Evolutionary conservation across 108 stramenopile species (phyloP).

Genomic region (Thalassiosira profunda): DNA sequence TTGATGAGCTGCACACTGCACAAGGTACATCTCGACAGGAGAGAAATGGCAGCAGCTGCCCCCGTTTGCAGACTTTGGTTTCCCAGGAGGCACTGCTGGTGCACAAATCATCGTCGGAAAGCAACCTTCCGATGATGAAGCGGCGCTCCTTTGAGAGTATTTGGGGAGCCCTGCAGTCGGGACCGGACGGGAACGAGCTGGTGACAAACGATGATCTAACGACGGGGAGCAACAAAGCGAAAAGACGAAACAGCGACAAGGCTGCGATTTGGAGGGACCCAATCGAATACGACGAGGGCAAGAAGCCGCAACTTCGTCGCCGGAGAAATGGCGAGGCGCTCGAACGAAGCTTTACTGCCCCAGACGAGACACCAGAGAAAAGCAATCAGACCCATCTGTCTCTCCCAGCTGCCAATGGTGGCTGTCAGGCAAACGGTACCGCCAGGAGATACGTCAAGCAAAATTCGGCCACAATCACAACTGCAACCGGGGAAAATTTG

Average conservation of each 20-base stretch:
- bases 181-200: constrained; percentile 44
- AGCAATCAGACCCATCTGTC: background rate
- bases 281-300: background rate
- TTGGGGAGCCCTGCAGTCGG: constrained; percentile 19
- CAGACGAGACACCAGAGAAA: constrained; percentile 2
- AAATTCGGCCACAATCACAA: constrained; percentile 2
- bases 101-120: background rate
- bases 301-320: background rate
- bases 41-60: background rate
- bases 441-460: background rate
- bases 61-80: background rate
- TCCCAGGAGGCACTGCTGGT: background rate
- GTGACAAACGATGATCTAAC: too few species aligned
- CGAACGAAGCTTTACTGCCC: constrained; percentile 5
- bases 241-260: background rate
- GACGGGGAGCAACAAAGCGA: background rate
- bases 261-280: background rate
- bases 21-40: background rate
- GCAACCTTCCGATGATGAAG: constrained; percentile 3
- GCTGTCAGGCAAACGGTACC: background rate
- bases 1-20: background rate
- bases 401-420: background rate
- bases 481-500: background rate
- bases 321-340: constrained; percentile 5
- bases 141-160: constrained; percentile 30